Evolutionary conservation across 108 stramenopile genomes (phyloP), one percentile per base, ranked within the genome.

Genomic region (Schizochytrium sp.): DNA sequence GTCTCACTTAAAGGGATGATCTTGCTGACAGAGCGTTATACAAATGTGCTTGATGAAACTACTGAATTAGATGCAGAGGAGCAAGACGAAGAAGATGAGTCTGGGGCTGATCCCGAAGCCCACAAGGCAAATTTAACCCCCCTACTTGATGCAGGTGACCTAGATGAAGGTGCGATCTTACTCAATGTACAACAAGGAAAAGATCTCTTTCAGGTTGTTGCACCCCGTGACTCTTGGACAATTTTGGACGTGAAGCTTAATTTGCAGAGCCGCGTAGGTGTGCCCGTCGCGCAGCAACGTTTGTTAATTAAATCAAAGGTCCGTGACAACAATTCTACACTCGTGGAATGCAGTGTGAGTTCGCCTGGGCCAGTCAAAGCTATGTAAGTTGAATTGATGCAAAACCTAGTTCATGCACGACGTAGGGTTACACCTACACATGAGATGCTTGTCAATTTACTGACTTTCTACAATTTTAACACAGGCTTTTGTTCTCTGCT

Each of bases 271-370:
- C 47, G 53, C 15, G 50, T 83, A 47, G 76, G 76, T 42, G 76
- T 83, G 76, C 76, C 76, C 55, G 50, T 83, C n/a, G 76, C 76
- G 47, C 76, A 83, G 28, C 76, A 83, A 2, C 10, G 76, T 10
- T 40, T 83, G 7, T 38, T 83, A n/a, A 50, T 83, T 53, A 83
- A 83, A 53, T 49, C 50, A 17, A 83, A 83, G 76, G 76, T 83
- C 50, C 76, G 76, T 38, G 76, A 17, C 50, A 83, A 83, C 53
- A 53, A 55, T 13, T 13, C 12, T 40, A 55, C 76, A 5, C 50
- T 83, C 47, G 2, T 15, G 28, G 76, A 49, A 10, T 49, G 76
- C 50, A 40, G 50, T 2, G 45, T 49, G 5, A 55, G 15, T n/a
- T 17, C 47, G 45, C 10, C 50, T 0, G 76, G 50, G 49, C 50